Base-by-base conservation (phyloP, 805 yeast species). In the Zygosaccharomyces kombuchaensis region DNA sequence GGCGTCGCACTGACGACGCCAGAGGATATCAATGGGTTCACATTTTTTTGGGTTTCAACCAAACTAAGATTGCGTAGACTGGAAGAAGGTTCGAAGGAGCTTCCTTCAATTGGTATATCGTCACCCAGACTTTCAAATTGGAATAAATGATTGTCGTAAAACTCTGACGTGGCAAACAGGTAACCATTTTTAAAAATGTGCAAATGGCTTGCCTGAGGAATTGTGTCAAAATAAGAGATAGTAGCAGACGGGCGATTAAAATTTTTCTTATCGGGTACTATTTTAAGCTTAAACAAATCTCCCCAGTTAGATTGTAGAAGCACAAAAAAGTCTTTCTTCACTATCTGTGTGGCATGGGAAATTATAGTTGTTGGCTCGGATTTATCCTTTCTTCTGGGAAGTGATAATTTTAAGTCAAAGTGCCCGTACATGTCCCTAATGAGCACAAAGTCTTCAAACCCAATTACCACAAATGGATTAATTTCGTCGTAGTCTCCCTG, bases 71-170 rank as follows among this genome's bases (percentile, higher is more conserved):
- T 85, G 2, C 73, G 78, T 27, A 78, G 66, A 1, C 63, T 64
- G 21, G 66, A 46, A 1, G 51, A 62, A 4, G 72, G 66, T 4
- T 62, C 59, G 47, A 63, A 65, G 0, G 43, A 31, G 16, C 32
- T 38, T 6, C 41, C 41, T 9, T 16, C 8, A 48, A 29, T 3
- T 39, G 31, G 17, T 10, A 67, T 77, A 19, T 75, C 80, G 38
- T 77, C 81, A 1, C 95, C 96, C 36, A 89, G 67, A 40, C 76
- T 76, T 50, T 84, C 87, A 56, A 91, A 84, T 60, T 88, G 96
- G 57, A 82, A 87, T n/a, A 86, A 69, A 14, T 70, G 63, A 55
- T 82, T 86, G 56, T 83, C 81, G 23, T 83, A 80, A 46, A 70
- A 63, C 46, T 82, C 82, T 7, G 80, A 68, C 50, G 82, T 81